Evolutionary conservation across 805 yeast species (phyloP).

Genomic region (Kodamaea fukazawae): DNA sequence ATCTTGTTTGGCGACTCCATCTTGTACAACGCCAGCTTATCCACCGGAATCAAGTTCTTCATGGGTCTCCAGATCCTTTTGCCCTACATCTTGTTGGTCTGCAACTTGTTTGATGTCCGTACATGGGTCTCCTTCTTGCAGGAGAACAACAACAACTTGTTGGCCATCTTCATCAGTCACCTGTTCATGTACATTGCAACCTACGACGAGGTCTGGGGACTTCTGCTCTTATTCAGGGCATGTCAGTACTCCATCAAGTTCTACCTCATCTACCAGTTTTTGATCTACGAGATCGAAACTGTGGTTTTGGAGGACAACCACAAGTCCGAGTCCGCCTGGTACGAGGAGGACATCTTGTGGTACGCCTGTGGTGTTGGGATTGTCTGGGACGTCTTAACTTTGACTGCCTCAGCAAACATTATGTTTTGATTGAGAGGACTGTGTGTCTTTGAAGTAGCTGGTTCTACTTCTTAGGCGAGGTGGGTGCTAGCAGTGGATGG

Average conservation of each 20-base stretch:
- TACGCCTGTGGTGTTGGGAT: neutral
- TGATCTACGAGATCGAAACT: conserved; percentile 27
- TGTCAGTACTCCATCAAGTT: conserved; percentile 29
- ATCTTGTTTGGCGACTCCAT: conserved; percentile 12
- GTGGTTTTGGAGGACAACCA: conserved; percentile 12
- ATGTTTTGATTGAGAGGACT: too few species aligned
- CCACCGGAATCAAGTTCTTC: conserved; percentile 13
- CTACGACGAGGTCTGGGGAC: neutral
- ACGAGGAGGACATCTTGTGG: neutral
- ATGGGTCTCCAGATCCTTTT: conserved; percentile 18
- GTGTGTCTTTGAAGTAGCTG: too few species aligned
- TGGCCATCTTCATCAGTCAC: conserved; percentile 35
- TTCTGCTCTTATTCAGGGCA: conserved; percentile 15
- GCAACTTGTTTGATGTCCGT: conserved; percentile 13
- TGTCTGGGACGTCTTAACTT: neutral
- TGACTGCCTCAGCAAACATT: too few species aligned
- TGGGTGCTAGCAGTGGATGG: too few species aligned
- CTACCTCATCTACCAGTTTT: conserved; percentile 31
- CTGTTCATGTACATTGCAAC: conserved; percentile 29
- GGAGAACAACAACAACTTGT: conserved; percentile 32
- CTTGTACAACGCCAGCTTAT: conserved; percentile 10
- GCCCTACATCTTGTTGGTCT: conserved; percentile 19
- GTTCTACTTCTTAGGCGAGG: too few species aligned
- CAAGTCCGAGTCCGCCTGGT: conserved; percentile 12
- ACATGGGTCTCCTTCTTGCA: conserved; percentile 12